These are phyloP conservation scores for Picea sitchensis DNA, from an alignment of 75 land plant genomes.

Conservation along the genomic window DNA sequence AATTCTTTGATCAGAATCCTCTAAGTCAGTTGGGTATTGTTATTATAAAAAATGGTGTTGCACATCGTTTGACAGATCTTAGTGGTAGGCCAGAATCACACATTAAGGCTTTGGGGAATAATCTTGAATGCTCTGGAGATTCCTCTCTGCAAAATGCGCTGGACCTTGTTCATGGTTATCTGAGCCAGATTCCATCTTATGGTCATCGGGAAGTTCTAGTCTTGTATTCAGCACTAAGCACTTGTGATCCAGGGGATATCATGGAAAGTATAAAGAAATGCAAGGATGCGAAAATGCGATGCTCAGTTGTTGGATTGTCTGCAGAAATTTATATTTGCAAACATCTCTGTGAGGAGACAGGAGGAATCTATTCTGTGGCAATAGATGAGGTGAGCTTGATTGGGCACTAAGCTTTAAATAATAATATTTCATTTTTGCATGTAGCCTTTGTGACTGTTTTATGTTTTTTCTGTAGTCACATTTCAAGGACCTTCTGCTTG, in stretches of 20 bases:
- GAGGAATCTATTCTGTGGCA: slow-evolving; percentile 87
- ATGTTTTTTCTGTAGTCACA: slow-evolving; percentile 51
- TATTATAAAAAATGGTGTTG: slow-evolving; percentile 82
- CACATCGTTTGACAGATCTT: slow-evolving; percentile 82
- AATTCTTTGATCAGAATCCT: slow-evolving; percentile 99
- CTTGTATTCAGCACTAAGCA: slow-evolving; percentile 87
- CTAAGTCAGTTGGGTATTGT: slow-evolving; percentile 89
- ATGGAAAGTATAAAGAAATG: slow-evolving; percentile 85
- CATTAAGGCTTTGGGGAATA: slow-evolving; percentile 67
- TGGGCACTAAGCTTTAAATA: neutral
- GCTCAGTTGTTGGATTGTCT: slow-evolving; percentile 92
- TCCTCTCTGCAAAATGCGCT: slow-evolving; percentile 91
- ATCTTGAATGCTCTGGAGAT: slow-evolving; percentile 90
- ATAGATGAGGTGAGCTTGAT: slow-evolving; percentile 71
- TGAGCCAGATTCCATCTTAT: slow-evolving; percentile 82
- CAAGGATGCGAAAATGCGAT: slow-evolving; percentile 87
- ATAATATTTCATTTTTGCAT: neutral
- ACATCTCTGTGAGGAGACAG: slow-evolving; percentile 91
- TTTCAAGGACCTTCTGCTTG: slow-evolving; percentile 83
- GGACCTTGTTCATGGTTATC: slow-evolving; percentile 70
- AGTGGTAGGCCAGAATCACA: slow-evolving; percentile 98
- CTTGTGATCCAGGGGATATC: slow-evolving; percentile 97
- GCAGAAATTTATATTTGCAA: slow-evolving; percentile 96
- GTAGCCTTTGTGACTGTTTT: neutral
- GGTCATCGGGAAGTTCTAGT: slow-evolving; percentile 92